Base-by-base conservation (phyloP, 1,139 yeast genomes). In the Casaregolazyma suthepensis region DNA sequence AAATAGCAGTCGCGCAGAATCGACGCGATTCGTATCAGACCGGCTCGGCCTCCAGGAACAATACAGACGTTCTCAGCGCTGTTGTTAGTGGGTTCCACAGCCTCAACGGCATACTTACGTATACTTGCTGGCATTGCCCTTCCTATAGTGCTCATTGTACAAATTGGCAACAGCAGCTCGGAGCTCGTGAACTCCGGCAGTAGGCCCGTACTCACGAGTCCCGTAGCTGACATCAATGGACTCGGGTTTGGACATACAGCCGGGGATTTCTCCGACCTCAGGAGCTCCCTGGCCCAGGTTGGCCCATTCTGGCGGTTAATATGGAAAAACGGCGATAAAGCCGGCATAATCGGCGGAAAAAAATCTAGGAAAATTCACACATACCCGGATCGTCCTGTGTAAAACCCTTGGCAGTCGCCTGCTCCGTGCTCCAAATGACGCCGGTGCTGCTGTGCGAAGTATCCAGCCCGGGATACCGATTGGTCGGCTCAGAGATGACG, bases 271-370 rank as follows among this genome's bases (percentile, higher is more conserved):
- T 20, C 86, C 86, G 52, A 81, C 85, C 63, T 82, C 87, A 1
- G 87, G 87, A 53, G 85, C 84, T 50, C 87, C 87, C 64, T 82
- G 87, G 42, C 87, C 87, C 65, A 82, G 72, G 66, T 82, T 82
- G 47, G 84, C 81, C 87, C 87, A 82, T 35, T 72, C 71, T 51
- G 38, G 12, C 37, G 13, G 15, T 7, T 19, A 43, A 18, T n/a
- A n/a, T n/a, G n/a, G n/a, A n/a, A n/a, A n/a, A n/a, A n/a, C n/a
- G n/a, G n/a, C n/a, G n/a, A n/a, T n/a, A n/a, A n/a, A n/a, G n/a
- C n/a, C n/a, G n/a, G n/a, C n/a, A n/a, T 37, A 31, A 23, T 7
- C 26, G 12, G 6, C 47, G 19, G 22, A 22, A 23, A 23, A 17
- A 23, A 26, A 26, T 26, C 31, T 23, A 9, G 18, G 20, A n/a